Conservation (phyloP, 176 grass and related monocot species). For the Hsuehochloa calcarea region DNA sequence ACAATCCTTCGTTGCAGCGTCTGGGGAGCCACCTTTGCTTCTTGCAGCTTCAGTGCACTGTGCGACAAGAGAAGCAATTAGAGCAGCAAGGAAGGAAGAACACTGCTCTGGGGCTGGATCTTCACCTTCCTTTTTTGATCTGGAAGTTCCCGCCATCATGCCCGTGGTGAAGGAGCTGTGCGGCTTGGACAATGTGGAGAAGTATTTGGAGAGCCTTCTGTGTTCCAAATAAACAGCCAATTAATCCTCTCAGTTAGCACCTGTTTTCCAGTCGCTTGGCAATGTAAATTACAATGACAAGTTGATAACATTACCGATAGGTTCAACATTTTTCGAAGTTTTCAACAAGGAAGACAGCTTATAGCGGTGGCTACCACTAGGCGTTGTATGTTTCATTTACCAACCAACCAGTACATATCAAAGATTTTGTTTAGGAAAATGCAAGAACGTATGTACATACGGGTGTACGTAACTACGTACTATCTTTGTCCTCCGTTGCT, state of each 20-base stretch:
- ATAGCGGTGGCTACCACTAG: not conserved
- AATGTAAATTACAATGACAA: not conserved
- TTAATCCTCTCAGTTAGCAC: not conserved
- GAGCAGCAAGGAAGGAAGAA: constrained; percentile 50
- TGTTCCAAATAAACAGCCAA: constrained; percentile 11
- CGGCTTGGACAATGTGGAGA: constrained; percentile 73
- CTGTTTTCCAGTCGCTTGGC: not conserved
- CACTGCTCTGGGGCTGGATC: constrained; percentile 23
- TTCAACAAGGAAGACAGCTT: not conserved
- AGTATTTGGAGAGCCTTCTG: constrained; percentile 55
- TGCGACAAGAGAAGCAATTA: constrained; percentile 64
- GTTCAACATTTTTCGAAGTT: not conserved
- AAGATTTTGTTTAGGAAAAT: not conserved
- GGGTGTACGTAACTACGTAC: too few relatives aligned
- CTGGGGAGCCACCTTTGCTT: constrained; percentile 86
- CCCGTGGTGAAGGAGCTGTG: constrained; percentile 76
- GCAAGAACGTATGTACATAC: too few relatives aligned
- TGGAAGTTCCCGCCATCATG: constrained; percentile 76
- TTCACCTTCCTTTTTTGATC: constrained; percentile 42
- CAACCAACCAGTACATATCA: not conserved
- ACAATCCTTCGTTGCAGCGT: constrained; percentile 46
- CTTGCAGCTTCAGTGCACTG: constrained; percentile 84
- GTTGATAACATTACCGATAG: not conserved
- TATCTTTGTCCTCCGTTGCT: too few relatives aligned
- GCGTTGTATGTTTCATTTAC: not conserved